Percentiles rank a stretch among this genome's conserved stretches.
phyloP scores from a whole-genome alignment of 495 filamentous ascomycete genomes.

The Daldinia bambusicola region DNA sequence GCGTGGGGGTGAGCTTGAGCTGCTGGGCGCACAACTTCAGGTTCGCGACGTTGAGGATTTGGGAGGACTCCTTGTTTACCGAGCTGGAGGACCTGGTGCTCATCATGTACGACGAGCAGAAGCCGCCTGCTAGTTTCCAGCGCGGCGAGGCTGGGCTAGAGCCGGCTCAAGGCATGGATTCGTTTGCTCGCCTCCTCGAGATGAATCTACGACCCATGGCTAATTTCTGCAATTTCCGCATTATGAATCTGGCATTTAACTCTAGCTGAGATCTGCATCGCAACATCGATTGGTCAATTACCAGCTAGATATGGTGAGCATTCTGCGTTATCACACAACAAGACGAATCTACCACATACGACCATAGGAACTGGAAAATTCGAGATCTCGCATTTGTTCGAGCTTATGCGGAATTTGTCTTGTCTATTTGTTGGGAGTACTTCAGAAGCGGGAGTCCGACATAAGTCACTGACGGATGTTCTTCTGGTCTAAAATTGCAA shows the following conservation, averaged over 20 bases:
- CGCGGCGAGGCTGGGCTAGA: slow-evolving; percentile 26
- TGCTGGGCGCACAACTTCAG: slow-evolving; percentile 15
- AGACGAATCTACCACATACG: not conserved
- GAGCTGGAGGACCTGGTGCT: slow-evolving; percentile 25
- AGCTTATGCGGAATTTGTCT: not conserved
- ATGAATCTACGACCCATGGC: not conserved
- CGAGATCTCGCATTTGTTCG: not conserved
- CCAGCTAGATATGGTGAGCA: not conserved
- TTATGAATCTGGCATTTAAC: slow-evolving; percentile 29
- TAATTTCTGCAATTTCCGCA: not conserved
- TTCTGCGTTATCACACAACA: not conserved
- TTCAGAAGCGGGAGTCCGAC: too few species aligned
- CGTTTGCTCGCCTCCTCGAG: not conserved
- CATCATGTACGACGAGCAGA: slow-evolving; percentile 26
- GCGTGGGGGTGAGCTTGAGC: slow-evolving; percentile 16
- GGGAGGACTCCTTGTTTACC: not conserved
- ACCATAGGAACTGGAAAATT: not conserved
- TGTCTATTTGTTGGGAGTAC: too few species aligned
- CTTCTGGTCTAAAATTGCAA: too few species aligned
- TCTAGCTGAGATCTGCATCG: not conserved
- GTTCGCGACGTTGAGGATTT: not conserved
- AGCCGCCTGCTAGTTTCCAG: slow-evolving; percentile 18
- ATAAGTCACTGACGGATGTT: too few species aligned
- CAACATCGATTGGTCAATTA: not conserved
- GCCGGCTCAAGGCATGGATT: slow-evolving; percentile 4